phyloP scores from a whole-genome alignment of 2,329 filamentous ascomycete species.

The Fusarium hainanense region DNA sequence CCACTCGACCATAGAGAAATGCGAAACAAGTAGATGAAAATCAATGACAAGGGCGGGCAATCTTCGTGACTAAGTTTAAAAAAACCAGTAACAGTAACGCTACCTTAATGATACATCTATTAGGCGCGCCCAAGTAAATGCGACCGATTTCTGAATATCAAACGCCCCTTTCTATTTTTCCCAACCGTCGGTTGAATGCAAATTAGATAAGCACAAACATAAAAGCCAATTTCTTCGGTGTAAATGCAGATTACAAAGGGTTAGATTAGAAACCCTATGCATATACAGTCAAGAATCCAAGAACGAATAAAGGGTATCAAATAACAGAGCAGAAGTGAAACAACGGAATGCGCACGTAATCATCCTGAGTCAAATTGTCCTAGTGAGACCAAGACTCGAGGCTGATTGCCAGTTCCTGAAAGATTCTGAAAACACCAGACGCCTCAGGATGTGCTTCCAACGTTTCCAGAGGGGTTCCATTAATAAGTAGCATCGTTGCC shows the following conservation, averaged over 20 bases:
- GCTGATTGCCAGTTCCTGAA: background rate
- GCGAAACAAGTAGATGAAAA: slow-evolving; percentile 2
- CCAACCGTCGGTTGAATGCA: slow-evolving; percentile 18
- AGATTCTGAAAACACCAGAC: slow-evolving; percentile 1
- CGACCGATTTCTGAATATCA: slow-evolving; percentile 8
- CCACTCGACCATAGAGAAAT: slow-evolving; percentile 5
- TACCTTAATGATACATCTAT: slow-evolving; percentile 28
- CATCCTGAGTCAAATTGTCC: slow-evolving; percentile 3
- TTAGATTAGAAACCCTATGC: slow-evolving; percentile 8
- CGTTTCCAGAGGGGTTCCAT: background rate
- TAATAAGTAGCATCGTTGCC: slow-evolving; percentile 1
- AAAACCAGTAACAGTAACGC: slow-evolving; percentile 5
- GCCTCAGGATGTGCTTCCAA: background rate
- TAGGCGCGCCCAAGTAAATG: slow-evolving; percentile 19
- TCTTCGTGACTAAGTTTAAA: slow-evolving; percentile 10
- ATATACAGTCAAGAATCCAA: slow-evolving; percentile 27
- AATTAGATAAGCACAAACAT: slow-evolving; percentile 21
- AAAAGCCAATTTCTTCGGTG: slow-evolving; percentile 11
- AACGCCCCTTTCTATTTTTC: slow-evolving; percentile 34
- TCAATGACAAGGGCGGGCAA: slow-evolving; percentile 8
- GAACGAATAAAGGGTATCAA: slow-evolving; percentile 45
- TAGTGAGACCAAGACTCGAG: background rate
- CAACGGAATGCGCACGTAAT: slow-evolving; percentile 3
- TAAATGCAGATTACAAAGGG: slow-evolving; percentile 25
- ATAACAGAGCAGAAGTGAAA: slow-evolving; percentile 44